Percentiles rank a stretch among this genome's conserved stretches.
Evolutionary conservation across 75 land plant genomes (phyloP).

Genomic region (Picea sitchensis): DNA sequence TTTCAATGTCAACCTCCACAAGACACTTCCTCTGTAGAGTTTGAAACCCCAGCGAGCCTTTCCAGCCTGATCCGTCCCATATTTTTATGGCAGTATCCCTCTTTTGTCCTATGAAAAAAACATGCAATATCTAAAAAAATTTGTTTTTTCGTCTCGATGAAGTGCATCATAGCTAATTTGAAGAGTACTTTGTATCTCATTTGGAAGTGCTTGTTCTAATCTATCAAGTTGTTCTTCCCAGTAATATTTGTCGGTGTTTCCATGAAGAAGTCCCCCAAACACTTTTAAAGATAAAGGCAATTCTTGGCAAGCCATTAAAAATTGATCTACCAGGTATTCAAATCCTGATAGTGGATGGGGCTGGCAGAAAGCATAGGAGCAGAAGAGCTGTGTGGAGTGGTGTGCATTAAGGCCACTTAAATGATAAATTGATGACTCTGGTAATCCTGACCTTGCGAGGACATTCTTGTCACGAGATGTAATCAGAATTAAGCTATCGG

Average conservation of each 20-base stretch:
- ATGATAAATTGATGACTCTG: too few relatives aligned
- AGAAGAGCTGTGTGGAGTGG: too few relatives aligned
- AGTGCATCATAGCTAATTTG: not conserved
- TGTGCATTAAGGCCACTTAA: too few relatives aligned
- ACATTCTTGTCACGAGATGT: not conserved
- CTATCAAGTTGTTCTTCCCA: not conserved
- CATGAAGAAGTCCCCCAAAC: not conserved
- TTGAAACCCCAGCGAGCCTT: not conserved
- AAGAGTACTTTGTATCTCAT: not conserved
- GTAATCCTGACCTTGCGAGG: not conserved
- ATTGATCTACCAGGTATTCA: not conserved
- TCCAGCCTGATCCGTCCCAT: constrained; percentile 1
- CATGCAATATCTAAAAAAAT: not conserved
- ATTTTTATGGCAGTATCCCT: not conserved
- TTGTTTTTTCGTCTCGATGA: not conserved
- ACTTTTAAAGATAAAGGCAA: too few relatives aligned
- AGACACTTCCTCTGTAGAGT: not conserved
- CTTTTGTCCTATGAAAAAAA: not conserved
- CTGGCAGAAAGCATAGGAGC: too few relatives aligned
- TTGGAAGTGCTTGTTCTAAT: not conserved
- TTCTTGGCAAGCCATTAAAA: not conserved
- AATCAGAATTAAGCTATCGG: not conserved
- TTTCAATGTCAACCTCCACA: not conserved
- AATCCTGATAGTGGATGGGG: too few relatives aligned
- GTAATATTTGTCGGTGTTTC: not conserved